These are phyloP conservation scores for Beta lomatogona DNA, from an alignment of 179 eudicot genomes.

Conservation along the genomic window DNA sequence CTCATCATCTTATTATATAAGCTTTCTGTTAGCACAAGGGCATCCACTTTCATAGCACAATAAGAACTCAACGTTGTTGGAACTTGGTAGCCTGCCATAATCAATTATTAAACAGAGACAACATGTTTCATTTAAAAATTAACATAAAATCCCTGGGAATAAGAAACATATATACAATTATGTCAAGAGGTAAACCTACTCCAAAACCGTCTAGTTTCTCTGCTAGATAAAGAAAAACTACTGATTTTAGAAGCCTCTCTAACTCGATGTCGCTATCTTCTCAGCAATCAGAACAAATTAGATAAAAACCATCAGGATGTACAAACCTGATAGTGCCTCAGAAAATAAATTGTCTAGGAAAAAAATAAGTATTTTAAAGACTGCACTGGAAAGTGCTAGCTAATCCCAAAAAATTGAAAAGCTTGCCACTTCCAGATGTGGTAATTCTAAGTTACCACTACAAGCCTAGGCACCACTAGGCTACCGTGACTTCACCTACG, in stretches of 20 bases:
- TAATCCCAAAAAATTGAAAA: conserved; percentile 6
- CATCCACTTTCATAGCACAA: not conserved
- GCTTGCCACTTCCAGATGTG: conserved; percentile 6
- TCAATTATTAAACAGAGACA: not conserved
- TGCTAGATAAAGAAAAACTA: not conserved
- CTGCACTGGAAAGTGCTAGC: not conserved
- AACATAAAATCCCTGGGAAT: not conserved
- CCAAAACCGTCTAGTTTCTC: not conserved
- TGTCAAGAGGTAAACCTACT: not conserved
- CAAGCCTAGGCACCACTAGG: not conserved
- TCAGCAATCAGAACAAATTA: not conserved
- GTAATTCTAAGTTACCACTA: not conserved
- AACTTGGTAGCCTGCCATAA: not conserved
- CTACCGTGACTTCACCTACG: not conserved
- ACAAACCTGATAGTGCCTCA: not conserved
- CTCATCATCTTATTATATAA: not conserved
- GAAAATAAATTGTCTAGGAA: not conserved
- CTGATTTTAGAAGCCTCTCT: not conserved
- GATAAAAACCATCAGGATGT: not conserved
- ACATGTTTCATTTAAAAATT: not conserved
- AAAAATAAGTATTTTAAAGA: not conserved
- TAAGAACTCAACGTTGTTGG: not conserved
- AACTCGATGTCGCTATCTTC: not conserved
- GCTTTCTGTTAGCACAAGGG: not conserved
- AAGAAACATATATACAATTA: not conserved